Conservation (phyloP, 2,329 filamentous ascomycete genomes). For the Ophiobolus disseminans region DNA sequence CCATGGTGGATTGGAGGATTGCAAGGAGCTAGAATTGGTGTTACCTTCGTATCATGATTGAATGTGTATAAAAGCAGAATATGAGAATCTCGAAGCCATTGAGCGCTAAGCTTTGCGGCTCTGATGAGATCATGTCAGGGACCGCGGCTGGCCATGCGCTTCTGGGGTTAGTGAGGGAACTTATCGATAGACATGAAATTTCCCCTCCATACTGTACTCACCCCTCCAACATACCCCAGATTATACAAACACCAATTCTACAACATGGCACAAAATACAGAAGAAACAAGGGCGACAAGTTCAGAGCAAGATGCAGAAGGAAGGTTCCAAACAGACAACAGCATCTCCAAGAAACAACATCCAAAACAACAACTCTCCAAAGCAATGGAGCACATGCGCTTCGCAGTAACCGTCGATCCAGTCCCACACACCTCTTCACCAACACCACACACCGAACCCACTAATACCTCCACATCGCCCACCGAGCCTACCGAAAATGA, state of each 20-base stretch:
- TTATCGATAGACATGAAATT: constrained; percentile 31
- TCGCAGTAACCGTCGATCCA: constrained; percentile 55
- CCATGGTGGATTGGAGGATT: constrained; percentile 25
- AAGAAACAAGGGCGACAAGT: constrained; percentile 9
- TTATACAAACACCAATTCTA: not conserved
- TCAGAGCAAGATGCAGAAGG: constrained; percentile 14
- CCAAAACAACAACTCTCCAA: constrained; percentile 57
- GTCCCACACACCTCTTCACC: constrained; percentile 27
- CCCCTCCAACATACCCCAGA: constrained; percentile 1
- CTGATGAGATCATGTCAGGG: constrained; percentile 31
- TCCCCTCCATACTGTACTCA: constrained; percentile 9
- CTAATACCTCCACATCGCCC: not conserved
- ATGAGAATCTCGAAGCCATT: constrained; percentile 10
- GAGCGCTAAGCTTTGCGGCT: constrained; percentile 34
- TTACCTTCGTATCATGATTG: constrained; percentile 26
- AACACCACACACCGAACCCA: constrained; percentile 16
- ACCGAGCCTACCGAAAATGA: constrained; percentile 41
- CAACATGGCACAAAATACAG: constrained; percentile 27
- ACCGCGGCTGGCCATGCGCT: constrained; percentile 15
- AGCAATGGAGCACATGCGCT: constrained; percentile 61
- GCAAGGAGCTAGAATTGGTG: constrained; percentile 2
- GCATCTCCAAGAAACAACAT: constrained; percentile 37
- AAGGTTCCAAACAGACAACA: constrained; percentile 43
- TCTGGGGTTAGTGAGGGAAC: constrained; percentile 1
- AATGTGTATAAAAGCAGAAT: constrained; percentile 1